A percentile compares a stretch with the other conserved stretches of the same genome.
phyloP scores from a whole-genome alignment of 2,329 filamentous ascomycete species.

The Berkeleyomyces basicola region DNA sequence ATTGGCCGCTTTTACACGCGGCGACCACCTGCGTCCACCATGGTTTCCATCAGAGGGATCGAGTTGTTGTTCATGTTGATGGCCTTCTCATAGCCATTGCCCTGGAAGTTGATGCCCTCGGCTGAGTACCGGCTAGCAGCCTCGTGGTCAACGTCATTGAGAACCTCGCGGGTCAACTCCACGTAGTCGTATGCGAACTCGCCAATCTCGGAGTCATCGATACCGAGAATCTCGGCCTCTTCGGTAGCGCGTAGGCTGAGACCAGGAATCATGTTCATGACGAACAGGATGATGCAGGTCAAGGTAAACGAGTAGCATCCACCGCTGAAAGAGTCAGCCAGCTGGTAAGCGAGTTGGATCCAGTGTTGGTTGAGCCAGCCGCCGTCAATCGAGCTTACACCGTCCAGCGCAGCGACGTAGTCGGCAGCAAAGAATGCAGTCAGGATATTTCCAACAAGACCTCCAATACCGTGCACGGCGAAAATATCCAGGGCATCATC shows the following conservation, averaged over 20 bases:
- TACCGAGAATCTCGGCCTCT: constrained; percentile 68
- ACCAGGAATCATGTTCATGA: constrained; percentile 64
- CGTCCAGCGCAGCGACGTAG: constrained; percentile 70
- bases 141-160: constrained; percentile 31
- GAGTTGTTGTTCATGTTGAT: constrained; percentile 23
- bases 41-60: constrained; percentile 27
- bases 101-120: constrained; percentile 25
- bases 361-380: constrained; percentile 77
- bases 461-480: constrained; percentile 64
- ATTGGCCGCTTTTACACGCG: background rate
- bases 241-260: constrained; percentile 57
- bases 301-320: constrained; percentile 62
- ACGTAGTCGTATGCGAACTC: constrained; percentile 96
- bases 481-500: constrained; percentile 85
- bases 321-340: constrained; percentile 64
- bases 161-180: constrained; percentile 50
- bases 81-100: constrained; percentile 25
- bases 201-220: constrained; percentile 80
- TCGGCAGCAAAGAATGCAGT: constrained; percentile 73
- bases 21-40: constrained; percentile 15
- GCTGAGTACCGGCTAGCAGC: constrained; percentile 28
- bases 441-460: constrained; percentile 60
- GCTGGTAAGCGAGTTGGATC: constrained; percentile 67
- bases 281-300: constrained; percentile 62
- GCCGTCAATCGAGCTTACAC: constrained; percentile 46